A percentile compares a stretch with the other conserved stretches of the same genome.
Evolutionary conservation across 805 yeast species (phyloP).

Genomic region (Starmerella sirachaensis): DNA sequence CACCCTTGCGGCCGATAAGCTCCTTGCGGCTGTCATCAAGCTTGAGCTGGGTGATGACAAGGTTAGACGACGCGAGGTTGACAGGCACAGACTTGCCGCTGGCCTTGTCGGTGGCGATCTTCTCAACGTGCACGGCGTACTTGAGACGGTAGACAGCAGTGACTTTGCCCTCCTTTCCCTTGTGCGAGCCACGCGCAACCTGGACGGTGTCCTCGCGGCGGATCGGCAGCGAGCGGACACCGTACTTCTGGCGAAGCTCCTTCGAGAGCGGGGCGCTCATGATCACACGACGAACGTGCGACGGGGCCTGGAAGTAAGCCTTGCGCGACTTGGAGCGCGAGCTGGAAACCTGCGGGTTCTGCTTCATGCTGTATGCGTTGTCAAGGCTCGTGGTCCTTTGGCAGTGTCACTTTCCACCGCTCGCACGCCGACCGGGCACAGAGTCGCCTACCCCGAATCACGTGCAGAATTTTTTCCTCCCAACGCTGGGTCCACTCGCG

Average conservation of each 20-base stretch:
- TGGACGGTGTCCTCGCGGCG: slow-evolving; percentile 94
- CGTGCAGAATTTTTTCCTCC: slow-evolving; percentile 1
- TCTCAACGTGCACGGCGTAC: slow-evolving; percentile 91
- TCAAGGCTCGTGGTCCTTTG: slow-evolving; percentile 6
- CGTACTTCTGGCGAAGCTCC: slow-evolving; percentile 96
- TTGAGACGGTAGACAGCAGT: slow-evolving; percentile 98
- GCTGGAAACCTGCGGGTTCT: slow-evolving; percentile 69
- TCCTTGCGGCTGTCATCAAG: slow-evolving; percentile 98
- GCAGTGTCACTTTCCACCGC: slow-evolving; percentile 4
- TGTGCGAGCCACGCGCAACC: slow-evolving; percentile 97
- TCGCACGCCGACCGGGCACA: background rate
- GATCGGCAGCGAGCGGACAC: slow-evolving; percentile 89
- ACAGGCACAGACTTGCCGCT: slow-evolving; percentile 96
- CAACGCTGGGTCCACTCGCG: slow-evolving; percentile 4
- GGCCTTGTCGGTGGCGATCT: slow-evolving; percentile 94
- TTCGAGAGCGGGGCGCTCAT: slow-evolving; percentile 98
- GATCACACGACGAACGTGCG: slow-evolving; percentile 85
- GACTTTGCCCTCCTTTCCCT: slow-evolving; percentile 98
- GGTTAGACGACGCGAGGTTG: slow-evolving; percentile 97
- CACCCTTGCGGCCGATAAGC: slow-evolving; percentile 95
- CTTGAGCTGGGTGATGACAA: slow-evolving; percentile 95
- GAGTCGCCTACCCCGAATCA: background rate
- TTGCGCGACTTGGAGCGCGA: slow-evolving; percentile 99
- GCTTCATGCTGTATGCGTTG: slow-evolving; percentile 23
- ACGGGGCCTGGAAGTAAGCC: slow-evolving; percentile 98